Percentiles rank a stretch among this genome's conserved stretches.
Evolutionary conservation across 2,329 filamentous ascomycete species (phyloP).

Genomic region (Elsinoe australis): DNA sequence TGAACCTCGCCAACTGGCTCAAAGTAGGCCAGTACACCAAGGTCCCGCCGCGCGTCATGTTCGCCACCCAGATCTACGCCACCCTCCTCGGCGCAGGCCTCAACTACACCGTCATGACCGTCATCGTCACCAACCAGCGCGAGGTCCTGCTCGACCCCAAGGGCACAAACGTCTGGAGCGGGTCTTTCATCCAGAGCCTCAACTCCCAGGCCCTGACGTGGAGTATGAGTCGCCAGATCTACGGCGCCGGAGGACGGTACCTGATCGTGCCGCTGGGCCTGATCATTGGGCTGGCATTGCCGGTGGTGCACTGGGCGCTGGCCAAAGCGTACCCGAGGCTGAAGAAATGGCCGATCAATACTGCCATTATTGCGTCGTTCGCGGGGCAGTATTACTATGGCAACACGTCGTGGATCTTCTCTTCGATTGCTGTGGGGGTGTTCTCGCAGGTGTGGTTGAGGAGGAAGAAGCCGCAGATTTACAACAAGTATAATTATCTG

Average conservation of each 20-base stretch:
- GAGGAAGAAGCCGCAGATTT: conserved; percentile 14
- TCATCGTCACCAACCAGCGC: conserved; percentile 17
- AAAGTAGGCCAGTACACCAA: conserved; percentile 16
- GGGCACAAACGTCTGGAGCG: conserved; percentile 18
- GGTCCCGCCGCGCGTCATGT: conserved; percentile 28
- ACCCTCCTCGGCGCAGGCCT: conserved; percentile 48
- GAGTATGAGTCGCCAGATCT: conserved; percentile 15
- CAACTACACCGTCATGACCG: conserved; percentile 50
- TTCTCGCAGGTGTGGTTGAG: conserved; percentile 19
- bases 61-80: conserved; percentile 49
- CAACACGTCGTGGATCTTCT: conserved; percentile 18
- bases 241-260: conserved; percentile 16
- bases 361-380: conserved; percentile 17
- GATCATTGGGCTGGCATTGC: conserved; percentile 16
- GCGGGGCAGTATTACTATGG: conserved; percentile 17
- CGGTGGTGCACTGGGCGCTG: conserved; percentile 4
- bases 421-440: conserved; percentile 17
- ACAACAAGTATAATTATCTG: conserved; percentile 19
- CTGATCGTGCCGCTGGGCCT: conserved; percentile 17
- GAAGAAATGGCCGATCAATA: conserved; percentile 17
- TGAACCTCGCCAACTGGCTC: conserved; percentile 34
- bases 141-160: conserved; percentile 17
- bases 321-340: conserved; percentile 10
- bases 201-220: conserved; percentile 18
- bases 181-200: conserved; percentile 11